phyloP scores from a whole-genome alignment of 2,329 filamentous ascomycete species.

The Daldinia sp. region DNA sequence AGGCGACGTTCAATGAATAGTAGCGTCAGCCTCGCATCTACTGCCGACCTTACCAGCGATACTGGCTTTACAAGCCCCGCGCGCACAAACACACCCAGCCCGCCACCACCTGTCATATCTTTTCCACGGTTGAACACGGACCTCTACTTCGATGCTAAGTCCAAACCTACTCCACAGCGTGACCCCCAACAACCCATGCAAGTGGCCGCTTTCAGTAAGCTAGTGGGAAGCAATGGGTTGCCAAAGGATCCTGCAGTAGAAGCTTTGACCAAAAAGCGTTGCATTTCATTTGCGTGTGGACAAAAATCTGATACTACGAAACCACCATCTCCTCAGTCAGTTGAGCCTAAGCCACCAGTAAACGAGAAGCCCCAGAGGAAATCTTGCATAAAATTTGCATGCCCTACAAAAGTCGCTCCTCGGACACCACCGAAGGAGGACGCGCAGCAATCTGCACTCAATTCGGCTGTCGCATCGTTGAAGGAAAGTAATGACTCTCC shows the following conservation, averaged over 20 bases:
- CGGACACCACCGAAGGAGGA: conserved; percentile 55
- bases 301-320: conserved; percentile 67
- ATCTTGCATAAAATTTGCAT: conserved; percentile 81
- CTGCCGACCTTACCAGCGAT: conserved; percentile 93
- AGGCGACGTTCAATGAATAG: conserved; percentile 78
- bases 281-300: conserved; percentile 92
- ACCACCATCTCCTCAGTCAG: conserved; percentile 55
- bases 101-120: conserved; percentile 75
- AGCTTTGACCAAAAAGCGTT: conserved; percentile 80
- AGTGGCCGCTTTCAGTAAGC: conserved; percentile 30
- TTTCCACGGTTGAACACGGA: conserved; percentile 57
- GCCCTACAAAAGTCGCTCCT: conserved; percentile 66
- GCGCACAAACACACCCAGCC: conserved; percentile 88
- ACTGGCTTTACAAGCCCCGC: conserved; percentile 90
- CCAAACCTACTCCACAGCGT: conserved; percentile 45
- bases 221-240: conserved; percentile 41
- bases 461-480: conserved; percentile 15
- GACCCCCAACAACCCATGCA: conserved; percentile 44
- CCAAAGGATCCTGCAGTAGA: conserved; percentile 70
- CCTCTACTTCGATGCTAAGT: conserved; percentile 49
- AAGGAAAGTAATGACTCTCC: conserved; percentile 45
- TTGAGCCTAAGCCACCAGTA: conserved; percentile 51
- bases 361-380: conserved; percentile 62
- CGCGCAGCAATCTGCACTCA: conserved; percentile 28
- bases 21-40: conserved; percentile 83